phyloP scores from a whole-genome alignment of 2,329 filamentous ascomycete species.

The Biscogniauxia mediterranea region DNA sequence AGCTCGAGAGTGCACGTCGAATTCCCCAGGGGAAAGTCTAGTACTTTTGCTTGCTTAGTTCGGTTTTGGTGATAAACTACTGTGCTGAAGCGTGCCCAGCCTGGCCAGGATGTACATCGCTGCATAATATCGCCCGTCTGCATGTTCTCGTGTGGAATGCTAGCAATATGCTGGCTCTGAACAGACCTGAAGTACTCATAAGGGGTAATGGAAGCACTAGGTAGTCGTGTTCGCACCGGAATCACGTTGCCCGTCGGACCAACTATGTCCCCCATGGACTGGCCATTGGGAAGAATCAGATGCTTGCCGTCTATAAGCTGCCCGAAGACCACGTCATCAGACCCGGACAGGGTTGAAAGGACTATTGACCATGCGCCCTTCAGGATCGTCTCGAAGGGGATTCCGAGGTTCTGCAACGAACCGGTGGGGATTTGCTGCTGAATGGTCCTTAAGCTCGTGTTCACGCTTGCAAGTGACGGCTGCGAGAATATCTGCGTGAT shows the following conservation, averaged over 20 bases:
- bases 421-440: slow-evolving; percentile 40
- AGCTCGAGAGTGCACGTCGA: slow-evolving; percentile 45
- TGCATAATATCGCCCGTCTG: slow-evolving; percentile 51
- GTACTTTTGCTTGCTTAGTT: slow-evolving; percentile 38
- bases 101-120: slow-evolving; percentile 53
- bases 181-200: slow-evolving; percentile 48
- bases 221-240: slow-evolving; percentile 48
- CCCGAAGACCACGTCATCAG: slow-evolving; percentile 55
- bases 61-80: slow-evolving; percentile 51
- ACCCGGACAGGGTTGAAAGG: slow-evolving; percentile 48
- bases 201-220: slow-evolving; percentile 42
- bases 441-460: slow-evolving; percentile 39
- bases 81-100: slow-evolving; percentile 54
- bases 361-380: slow-evolving; percentile 59
- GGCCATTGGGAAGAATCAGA: slow-evolving; percentile 38
- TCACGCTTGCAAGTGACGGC: slow-evolving; percentile 40
- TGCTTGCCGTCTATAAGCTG: slow-evolving; percentile 51
- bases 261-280: slow-evolving; percentile 56
- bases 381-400: slow-evolving; percentile 51
- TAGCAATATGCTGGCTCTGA: slow-evolving; percentile 47
- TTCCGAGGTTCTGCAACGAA: slow-evolving; percentile 41
- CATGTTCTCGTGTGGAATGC: slow-evolving; percentile 49
- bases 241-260: slow-evolving; percentile 48
- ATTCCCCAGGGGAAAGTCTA: slow-evolving; percentile 44
- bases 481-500: slow-evolving; percentile 48